Base-by-base conservation (phyloP, 192 early-diverging fungal genomes). In the Mortierella claussenii region DNA sequence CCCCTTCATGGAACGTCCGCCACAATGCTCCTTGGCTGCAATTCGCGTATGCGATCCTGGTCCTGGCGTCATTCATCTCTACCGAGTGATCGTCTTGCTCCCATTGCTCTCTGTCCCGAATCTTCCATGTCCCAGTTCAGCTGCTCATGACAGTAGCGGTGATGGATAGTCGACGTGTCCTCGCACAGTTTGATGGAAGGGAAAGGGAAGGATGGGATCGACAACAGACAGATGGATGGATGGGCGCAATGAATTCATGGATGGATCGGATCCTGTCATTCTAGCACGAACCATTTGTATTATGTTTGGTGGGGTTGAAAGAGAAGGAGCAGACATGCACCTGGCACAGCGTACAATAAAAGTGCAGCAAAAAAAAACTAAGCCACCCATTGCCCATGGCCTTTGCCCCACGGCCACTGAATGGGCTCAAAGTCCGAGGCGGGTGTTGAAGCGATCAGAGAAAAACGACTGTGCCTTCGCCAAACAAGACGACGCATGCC, bases 241-340 rank as follows among this genome's bases (percentile, higher is more conserved):
- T 53, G 56, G 56, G 54, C 54, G 27, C 45, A 49, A 5, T 30
- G 51, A 21, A 26, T n/a, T 49, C n/a, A n/a, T n/a, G n/a, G n/a
- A n/a, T n/a, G n/a, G n/a, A n/a, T n/a, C n/a, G n/a, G n/a, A n/a
- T n/a, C n/a, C n/a, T n/a, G n/a, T n/a, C n/a, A n/a, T n/a, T n/a
- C n/a, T 30, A 47, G 11, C 44, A 64, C 51, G 33, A 48, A 60
- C 69, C 69, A 74, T 74, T 68, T 74, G 61, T 64, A 58, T 57
- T 44, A 74, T 69, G 62, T 74, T 60, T 45, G 54, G 57, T 60
- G 67, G 58, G 62, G 60, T 63, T 65, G 61, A 65, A 74, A 70
- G 61, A 65, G 61, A 44, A 54, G 48, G 69, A 54, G 40, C 61
- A 65, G n/a, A n/a, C n/a, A n/a, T n/a, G n/a, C n/a, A n/a, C n/a